phyloP scores from a whole-genome alignment of 2,329 filamentous ascomycete species.

The Colletotrichum endophyticum region DNA sequence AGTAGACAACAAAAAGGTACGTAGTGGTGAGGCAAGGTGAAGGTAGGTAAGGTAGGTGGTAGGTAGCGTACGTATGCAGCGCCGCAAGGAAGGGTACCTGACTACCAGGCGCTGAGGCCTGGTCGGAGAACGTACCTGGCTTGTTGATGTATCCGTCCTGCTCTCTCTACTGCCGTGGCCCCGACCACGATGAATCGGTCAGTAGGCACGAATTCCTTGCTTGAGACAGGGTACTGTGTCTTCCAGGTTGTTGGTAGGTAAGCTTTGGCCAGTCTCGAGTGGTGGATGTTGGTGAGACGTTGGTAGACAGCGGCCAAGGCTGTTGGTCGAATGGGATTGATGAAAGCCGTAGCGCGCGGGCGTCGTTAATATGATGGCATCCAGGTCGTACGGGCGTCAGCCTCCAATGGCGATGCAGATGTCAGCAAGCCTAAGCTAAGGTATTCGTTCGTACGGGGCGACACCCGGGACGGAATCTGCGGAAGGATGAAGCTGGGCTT shows the following conservation, averaged over 20 bases:
- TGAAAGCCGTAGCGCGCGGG: not conserved
- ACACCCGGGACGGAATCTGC: not conserved
- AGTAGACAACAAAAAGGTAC: not conserved
- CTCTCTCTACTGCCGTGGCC: not conserved
- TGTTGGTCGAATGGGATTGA: not conserved
- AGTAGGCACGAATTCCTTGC: not conserved
- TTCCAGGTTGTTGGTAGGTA: not conserved
- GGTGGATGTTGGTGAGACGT: not conserved
- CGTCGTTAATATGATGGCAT: not conserved
- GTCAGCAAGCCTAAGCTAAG: not conserved
- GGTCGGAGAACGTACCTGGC: conserved; percentile 1
- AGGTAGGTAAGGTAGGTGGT: not conserved
- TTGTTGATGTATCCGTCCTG: not conserved
- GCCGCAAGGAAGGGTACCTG: not conserved
- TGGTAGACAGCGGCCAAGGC: not conserved
- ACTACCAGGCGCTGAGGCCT: not conserved
- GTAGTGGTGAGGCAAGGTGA: not conserved
- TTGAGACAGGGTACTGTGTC: not conserved
- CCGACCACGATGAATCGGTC: conserved; percentile 9
- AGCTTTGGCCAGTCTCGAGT: not conserved
- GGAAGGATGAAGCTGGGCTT: not conserved
- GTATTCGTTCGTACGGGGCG: not conserved
- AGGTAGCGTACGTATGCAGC: not conserved
- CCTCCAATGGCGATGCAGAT: not conserved
- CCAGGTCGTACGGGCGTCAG: not conserved